Base-by-base conservation (phyloP, 1,139 yeast genomes). In the Debaryomyces coudertii region DNA sequence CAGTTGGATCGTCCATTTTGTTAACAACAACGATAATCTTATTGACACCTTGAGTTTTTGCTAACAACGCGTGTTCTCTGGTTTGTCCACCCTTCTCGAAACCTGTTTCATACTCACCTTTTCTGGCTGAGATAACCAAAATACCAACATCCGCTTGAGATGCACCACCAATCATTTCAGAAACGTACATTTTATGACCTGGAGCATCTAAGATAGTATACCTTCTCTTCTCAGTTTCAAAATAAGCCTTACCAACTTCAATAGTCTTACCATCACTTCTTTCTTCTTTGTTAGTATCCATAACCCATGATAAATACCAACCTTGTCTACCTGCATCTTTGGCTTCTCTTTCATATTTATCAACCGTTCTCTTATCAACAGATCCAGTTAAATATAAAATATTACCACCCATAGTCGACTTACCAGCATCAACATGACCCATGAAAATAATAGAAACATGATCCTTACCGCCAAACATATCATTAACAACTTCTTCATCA, bases 401-500 rank as follows among this genome's bases (percentile, higher is more conserved):
- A 69, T 93, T 93, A 72, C 99, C 99, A 65, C 99, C 99, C 97
- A 95, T 90, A 53, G 99, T 93, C 46, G 97, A 90, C 71, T 93
- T 93, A 66, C 99, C 99, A 36, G 99, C 99, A 79, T 93, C 99
- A 58, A 93, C 99, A 66, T 93, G 99, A 57, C 99, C 99, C 98
- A 93, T 95, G 71, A 93, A 93, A 61, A 93, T 90, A 60, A 93
- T 87, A 29, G 97, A 90, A 63, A 93, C 82, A 71, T 95, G 99
- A 65, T 92, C 98, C 70, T 95, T 95, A 61, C 95, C 96, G 50
- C 97, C 98, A 64, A 90, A 95, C 86, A 95, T 73, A 60, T 93
- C 99, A 47, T 80, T 85, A 54, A 93, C 89, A 51, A 90, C 82
- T 58, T 87, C 96, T 62, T 88, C 87, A 63, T 93, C 99, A 52